phyloP scores from a whole-genome alignment of 2,329 filamentous ascomycete genomes.

The Sarocladium oryzae region DNA sequence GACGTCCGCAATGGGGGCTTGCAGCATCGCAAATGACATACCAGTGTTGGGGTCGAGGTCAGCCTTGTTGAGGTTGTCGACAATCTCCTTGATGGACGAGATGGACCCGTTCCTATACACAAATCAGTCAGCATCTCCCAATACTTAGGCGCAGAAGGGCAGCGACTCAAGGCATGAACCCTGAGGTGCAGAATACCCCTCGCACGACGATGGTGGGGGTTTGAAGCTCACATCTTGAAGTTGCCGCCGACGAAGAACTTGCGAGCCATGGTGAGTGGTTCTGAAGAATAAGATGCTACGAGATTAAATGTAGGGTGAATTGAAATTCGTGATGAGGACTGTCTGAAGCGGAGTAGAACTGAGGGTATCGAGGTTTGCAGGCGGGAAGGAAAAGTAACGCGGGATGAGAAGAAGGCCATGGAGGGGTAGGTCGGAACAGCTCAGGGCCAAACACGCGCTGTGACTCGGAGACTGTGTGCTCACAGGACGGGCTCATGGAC shows the following conservation, averaged over 20 bases:
- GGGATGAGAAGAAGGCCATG: conserved; percentile 8
- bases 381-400: conserved; percentile 8
- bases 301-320: conserved; percentile 2
- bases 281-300: conserved; percentile 12
- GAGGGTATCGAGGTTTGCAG: conserved; percentile 2
- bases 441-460: no score
- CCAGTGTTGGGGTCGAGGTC: conserved; percentile 69
- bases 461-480: no score
- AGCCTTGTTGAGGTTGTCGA: conserved; percentile 81
- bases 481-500: no score
- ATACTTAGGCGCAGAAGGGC: not conserved
- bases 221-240: conserved; percentile 85
- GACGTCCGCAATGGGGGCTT: no score
- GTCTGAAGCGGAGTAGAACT: not conserved
- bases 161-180: not conserved
- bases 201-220: conserved; percentile 13
- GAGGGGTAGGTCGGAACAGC: conserved; percentile 1
- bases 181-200: conserved; percentile 6
- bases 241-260: conserved; percentile 98
- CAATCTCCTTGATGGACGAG: conserved; percentile 84
- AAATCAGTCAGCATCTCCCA: not conserved
- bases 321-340: conserved; percentile 9
- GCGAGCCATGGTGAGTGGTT: conserved; percentile 69
- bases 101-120: conserved; percentile 81
- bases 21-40: conserved; percentile 34